Conservation (phyloP, 2,329 filamentous ascomycete genomes). For the Delphinella strobiligena region DNA sequence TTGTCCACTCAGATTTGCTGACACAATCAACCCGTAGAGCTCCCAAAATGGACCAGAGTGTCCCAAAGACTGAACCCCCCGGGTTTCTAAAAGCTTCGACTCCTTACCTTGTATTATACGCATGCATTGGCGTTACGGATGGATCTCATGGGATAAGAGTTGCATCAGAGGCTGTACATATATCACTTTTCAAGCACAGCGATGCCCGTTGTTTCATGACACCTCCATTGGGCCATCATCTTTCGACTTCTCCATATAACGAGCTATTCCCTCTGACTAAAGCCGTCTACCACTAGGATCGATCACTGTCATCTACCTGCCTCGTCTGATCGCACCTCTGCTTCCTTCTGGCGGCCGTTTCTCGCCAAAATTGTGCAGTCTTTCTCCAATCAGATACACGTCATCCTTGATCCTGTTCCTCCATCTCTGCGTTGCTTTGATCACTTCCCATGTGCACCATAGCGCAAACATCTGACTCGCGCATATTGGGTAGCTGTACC, state of each 20-base stretch:
- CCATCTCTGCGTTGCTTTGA: conserved; percentile 59
- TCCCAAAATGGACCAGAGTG: conserved; percentile 77
- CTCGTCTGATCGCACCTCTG: conserved; percentile 18
- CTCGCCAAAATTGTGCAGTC: conserved; percentile 86
- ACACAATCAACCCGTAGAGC: conserved; percentile 15
- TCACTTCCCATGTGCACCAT: conserved; percentile 38
- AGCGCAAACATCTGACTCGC: conserved; percentile 34
- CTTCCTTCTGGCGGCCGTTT: conserved; percentile 23
- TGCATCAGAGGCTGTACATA: neutral
- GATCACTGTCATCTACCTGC: neutral
- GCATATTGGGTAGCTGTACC: conserved; percentile 62
- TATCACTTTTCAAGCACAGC: neutral
- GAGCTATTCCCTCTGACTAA: no score
- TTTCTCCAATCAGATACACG: conserved; percentile 88
- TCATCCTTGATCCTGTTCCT: conserved; percentile 77
- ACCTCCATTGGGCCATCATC: no score
- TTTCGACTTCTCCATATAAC: no score
- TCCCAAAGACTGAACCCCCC: conserved; percentile 90
- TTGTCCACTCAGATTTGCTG: conserved; percentile 16
- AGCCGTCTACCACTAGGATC: neutral
- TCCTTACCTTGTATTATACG: conserved; percentile 6
- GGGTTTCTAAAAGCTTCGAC: conserved; percentile 53
- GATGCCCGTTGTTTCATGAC: no score
- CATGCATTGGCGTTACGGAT: conserved; percentile 7
- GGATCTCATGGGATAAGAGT: neutral